Percentiles rank a stretch among this genome's conserved stretches.
These are phyloP conservation scores for Hanseniaspora lindneri DNA, from an alignment of 805 yeast genomes.

Conservation along the genomic window DNA sequence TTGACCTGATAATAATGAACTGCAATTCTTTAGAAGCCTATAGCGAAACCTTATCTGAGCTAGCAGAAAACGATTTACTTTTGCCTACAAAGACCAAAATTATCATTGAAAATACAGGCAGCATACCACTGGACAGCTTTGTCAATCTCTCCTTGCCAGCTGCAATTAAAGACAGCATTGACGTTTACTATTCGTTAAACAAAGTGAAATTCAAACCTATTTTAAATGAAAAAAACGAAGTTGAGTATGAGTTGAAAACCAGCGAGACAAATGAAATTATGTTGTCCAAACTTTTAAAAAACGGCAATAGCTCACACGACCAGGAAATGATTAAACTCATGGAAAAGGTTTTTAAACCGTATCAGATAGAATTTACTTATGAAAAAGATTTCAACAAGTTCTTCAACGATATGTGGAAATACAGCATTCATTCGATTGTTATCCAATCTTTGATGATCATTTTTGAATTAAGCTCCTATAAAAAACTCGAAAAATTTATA, in stretches of 20 bases:
- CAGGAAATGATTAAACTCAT: conserved; percentile 33
- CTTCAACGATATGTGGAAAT: conserved; percentile 62
- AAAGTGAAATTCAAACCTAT: conserved; percentile 25
- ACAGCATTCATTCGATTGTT: conserved; percentile 66
- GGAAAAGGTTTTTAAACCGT: conserved; percentile 28
- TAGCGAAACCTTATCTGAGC: background rate
- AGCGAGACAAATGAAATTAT: conserved; percentile 34
- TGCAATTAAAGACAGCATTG: background rate
- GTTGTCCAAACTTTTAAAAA: conserved; percentile 23
- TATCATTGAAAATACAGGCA: conserved; percentile 9
- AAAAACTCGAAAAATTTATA: conserved; percentile 48
- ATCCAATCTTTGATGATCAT: conserved; percentile 65
- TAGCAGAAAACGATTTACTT: background rate
- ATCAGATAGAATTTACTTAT: conserved; percentile 31
- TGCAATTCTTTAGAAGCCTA: conserved; percentile 6
- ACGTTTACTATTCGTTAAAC: conserved; percentile 7
- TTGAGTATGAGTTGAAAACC: conserved; percentile 32
- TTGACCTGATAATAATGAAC: conserved; percentile 3
- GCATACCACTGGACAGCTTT: conserved; percentile 1
- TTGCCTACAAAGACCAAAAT: background rate
- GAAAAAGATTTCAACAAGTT: conserved; percentile 35
- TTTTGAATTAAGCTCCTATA: conserved; percentile 60
- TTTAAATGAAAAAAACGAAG: conserved; percentile 25
- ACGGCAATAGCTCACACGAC: conserved; percentile 29
- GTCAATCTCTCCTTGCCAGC: background rate